Conservation (phyloP, 2,329 filamentous ascomycete species). For the Paradendryphiella salina region DNA sequence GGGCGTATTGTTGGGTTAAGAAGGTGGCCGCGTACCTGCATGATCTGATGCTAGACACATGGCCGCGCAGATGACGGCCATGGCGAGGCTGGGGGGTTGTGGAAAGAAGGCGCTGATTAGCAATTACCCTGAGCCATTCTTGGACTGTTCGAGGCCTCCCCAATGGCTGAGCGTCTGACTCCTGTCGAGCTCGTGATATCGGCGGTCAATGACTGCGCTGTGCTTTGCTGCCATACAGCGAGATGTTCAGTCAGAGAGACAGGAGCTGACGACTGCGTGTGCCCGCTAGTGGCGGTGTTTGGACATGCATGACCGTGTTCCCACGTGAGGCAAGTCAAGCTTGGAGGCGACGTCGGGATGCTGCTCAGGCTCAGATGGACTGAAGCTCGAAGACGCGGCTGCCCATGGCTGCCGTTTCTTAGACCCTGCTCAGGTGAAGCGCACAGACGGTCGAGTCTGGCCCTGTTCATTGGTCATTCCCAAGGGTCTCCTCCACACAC, state of each 20-base stretch:
- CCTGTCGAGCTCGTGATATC: neutral
- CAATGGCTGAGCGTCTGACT: too few relatives aligned
- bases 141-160: neutral
- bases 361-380: too few relatives aligned
- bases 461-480: slow-evolving; percentile 10
- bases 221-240: neutral
- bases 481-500: slow-evolving; percentile 11
- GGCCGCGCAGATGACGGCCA: slow-evolving; percentile 6
- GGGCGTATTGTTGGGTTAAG: slow-evolving; percentile 2
- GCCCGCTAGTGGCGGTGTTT: too few relatives aligned
- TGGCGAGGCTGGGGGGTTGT: slow-evolving; percentile 2
- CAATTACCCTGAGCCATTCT: neutral
- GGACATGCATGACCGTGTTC: too few relatives aligned
- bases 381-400: too few relatives aligned
- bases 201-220: neutral
- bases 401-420: slow-evolving; percentile 3
- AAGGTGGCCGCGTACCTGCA: slow-evolving; percentile 28
- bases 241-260: neutral
- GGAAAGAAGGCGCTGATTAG: neutral
- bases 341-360: too few relatives aligned
- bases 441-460: slow-evolving; percentile 1
- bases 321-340: too few relatives aligned
- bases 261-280: slow-evolving; percentile 10
- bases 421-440: slow-evolving; percentile 7
- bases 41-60: slow-evolving; percentile 6